Evolutionary conservation across 805 yeast species (phyloP), one percentile per base, ranked within the genome.

Genomic region (Metschnikowia santaceciliae): DNA sequence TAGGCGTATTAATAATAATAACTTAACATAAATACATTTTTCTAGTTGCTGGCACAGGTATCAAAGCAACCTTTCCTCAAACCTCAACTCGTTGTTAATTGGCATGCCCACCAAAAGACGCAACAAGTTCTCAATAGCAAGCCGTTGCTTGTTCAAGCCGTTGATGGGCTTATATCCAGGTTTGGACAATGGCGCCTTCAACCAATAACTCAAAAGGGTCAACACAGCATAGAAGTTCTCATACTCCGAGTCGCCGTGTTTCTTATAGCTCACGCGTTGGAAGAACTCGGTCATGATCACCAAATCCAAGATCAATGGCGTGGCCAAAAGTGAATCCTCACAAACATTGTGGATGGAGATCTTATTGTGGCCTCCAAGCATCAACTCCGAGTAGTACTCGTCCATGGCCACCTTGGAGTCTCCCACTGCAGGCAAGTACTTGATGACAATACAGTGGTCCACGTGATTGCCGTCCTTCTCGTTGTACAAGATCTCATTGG

Each of bases 401-500:
- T 91, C 98, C 97, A 91, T 92, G 48, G 98, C 98, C 57, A 91
- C 96, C 77, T 91, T 91, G 57, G 94, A 84, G 71, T 91, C 98
- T 36, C 96, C 96, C 45, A 91, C 97, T 7, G 97, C 97, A 50
- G 88, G 87, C 67, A 92, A 74, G 70, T 91, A 90, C 75, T 91
- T 91, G 77, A 91, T 91, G 54, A 91, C 97, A 68, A 91, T 91
- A 73, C 96, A 87, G 71, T 91, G 98, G 65, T 91, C 97, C 55
- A 92, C 86, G 55, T 78, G 79, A 56, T 82, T 78, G 45, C 96
- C 96, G 41, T 75, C 65, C 70, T 88, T 83, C 46, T 88, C 84
- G 65, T 89, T 88, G 79, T 90, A 91, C 57, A 91, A 74, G 61
- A 91, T 82, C 58, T 83, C 79, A 71, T 91, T 91, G 50, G 95